These are phyloP conservation scores for Plasmodium berghei DNA, from an alignment of 169 alveolate genomes.

Conservation along the genomic window DNA sequence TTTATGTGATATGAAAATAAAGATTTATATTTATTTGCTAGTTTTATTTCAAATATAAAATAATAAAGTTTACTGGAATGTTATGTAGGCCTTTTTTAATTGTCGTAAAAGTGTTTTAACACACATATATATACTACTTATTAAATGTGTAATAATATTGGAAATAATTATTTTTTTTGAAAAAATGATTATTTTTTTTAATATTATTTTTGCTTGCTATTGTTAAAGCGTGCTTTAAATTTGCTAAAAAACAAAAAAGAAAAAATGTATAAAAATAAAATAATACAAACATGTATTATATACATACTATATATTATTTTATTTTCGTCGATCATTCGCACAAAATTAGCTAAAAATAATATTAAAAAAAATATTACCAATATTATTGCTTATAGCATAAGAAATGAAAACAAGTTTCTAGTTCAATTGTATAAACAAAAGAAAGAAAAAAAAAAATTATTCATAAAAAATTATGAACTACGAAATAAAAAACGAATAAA, in stretches of 20 bases:
- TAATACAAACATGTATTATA: slow-evolving; percentile 17
- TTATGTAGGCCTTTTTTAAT: too few species aligned
- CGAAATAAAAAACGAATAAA: slow-evolving; percentile 7
- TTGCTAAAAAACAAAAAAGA: neutral
- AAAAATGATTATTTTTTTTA: too few species aligned
- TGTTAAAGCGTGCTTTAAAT: neutral
- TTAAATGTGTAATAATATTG: too few species aligned
- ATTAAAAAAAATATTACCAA: slow-evolving; percentile 1
- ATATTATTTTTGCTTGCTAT: neutral
- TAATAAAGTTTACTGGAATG: too few species aligned
- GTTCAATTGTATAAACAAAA: neutral
- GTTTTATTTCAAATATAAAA: too few species aligned
- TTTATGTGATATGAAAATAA: too few species aligned
- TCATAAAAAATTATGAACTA: slow-evolving; percentile 37
- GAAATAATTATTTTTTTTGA: too few species aligned
- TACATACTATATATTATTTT: slow-evolving; percentile 34
- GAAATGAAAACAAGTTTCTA: neutral
- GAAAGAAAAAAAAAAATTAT: slow-evolving; percentile 19
- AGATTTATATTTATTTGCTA: too few species aligned
- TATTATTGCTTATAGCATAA: slow-evolving; percentile 4
- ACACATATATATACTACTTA: too few species aligned
- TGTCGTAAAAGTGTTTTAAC: too few species aligned
- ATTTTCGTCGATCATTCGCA: slow-evolving; percentile 25
- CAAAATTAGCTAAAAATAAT: slow-evolving; percentile 20
- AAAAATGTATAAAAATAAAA: slow-evolving; percentile 55